Evolutionary conservation across 371 early-diverging fungal species (phyloP).

Genomic region (Mucor velutinosus): DNA sequence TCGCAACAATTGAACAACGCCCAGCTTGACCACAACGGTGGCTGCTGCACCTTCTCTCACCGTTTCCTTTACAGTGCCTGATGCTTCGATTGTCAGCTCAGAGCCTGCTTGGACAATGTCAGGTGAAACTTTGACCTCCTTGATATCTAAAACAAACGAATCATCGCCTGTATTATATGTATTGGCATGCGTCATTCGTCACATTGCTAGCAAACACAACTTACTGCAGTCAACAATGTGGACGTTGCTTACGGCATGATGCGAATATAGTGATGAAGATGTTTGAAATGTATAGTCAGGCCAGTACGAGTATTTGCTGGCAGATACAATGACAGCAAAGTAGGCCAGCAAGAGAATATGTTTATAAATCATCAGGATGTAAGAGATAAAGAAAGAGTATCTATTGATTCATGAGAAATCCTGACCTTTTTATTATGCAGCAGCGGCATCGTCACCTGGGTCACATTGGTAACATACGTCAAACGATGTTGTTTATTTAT

Average conservation of each 20-base stretch:
- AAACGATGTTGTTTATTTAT: not conserved
- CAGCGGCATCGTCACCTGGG: not conserved
- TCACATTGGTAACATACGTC: slow-evolving; percentile 2
- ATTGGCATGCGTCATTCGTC: not conserved
- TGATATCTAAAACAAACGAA: not conserved
- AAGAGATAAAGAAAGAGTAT: not conserved
- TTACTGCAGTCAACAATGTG: slow-evolving; percentile 5
- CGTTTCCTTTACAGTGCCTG: slow-evolving; percentile 1
- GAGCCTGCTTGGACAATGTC: slow-evolving; percentile 16
- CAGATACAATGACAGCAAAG: not conserved
- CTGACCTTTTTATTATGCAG: not conserved
- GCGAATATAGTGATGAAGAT: not conserved
- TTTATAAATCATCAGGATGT: not conserved
- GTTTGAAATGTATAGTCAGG: slow-evolving; percentile 1
- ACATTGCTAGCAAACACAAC: not conserved
- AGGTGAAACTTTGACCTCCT: slow-evolving; percentile 7
- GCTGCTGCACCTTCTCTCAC: slow-evolving; percentile 12
- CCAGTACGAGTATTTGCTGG: not conserved
- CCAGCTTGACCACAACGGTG: slow-evolving; percentile 19
- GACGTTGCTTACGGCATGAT: slow-evolving; percentile 7
- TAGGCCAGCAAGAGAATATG: not conserved
- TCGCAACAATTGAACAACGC: slow-evolving; percentile 10
- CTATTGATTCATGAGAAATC: not conserved
- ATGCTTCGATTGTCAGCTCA: slow-evolving; percentile 15
- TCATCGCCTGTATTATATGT: not conserved